Evolutionary conservation across 129 eudicot species (phyloP).

Genomic region (Scalesia atractyloides): DNA sequence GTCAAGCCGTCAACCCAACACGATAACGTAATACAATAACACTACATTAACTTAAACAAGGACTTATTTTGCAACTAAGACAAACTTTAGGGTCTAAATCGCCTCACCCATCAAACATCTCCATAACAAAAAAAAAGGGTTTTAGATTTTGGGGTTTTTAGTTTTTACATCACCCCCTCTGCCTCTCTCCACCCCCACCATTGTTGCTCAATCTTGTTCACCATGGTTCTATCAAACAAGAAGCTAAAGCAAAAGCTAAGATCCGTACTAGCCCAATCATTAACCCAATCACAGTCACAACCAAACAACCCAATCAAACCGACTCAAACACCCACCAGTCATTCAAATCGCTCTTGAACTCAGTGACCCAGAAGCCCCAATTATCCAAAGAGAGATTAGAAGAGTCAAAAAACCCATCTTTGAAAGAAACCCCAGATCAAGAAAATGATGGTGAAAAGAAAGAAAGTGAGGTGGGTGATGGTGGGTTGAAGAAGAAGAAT

Average conservation of each 20-base stretch:
- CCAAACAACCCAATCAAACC: conserved; percentile 22
- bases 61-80: neutral
- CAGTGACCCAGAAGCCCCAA: conserved; percentile 49
- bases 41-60: neutral
- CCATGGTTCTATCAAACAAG: conserved; percentile 84
- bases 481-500: conserved; percentile 19
- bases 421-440: conserved; percentile 4
- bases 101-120: neutral
- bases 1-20: too few relatives aligned
- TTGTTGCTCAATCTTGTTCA: conserved; percentile 8
- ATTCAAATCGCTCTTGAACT: conserved; percentile 40
- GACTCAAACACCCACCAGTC: conserved; percentile 39
- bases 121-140: conserved; percentile 4
- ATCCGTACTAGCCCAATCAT: conserved; percentile 45
- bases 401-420: conserved; percentile 41
- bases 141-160: conserved; percentile 25
- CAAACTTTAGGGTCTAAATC: neutral
- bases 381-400: conserved; percentile 74
- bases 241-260: conserved; percentile 78
- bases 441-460: conserved; percentile 13
- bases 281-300: conserved; percentile 41
- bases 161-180: conserved; percentile 22
- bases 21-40: too few relatives aligned
- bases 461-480: conserved; percentile 24
- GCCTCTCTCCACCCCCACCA: conserved; percentile 19